Evolutionary conservation across 257 asterid genomes (phyloP).

Genomic region (Solanum pinnatisectum): DNA sequence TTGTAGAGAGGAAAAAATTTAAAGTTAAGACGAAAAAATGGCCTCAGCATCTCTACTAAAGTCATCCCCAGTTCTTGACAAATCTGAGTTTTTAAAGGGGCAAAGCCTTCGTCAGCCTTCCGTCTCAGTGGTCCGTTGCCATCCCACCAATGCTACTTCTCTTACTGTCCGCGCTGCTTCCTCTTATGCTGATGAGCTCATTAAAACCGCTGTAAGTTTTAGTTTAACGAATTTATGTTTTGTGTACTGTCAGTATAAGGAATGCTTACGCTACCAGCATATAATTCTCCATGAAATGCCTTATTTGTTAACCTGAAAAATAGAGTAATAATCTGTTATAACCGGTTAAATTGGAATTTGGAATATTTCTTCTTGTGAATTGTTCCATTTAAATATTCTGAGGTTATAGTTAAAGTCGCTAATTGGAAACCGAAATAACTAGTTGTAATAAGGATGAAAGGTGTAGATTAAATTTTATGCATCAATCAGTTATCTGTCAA

Average conservation of each 20-base stretch:
- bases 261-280: background rate
- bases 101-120: slow-evolving; percentile 57
- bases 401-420: background rate
- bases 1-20: background rate
- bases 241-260: background rate
- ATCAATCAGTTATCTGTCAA: background rate
- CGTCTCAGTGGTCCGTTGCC: slow-evolving; percentile 37
- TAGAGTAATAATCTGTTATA: background rate
- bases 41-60: slow-evolving; percentile 88
- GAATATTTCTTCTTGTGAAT: background rate
- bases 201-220: slow-evolving; percentile 70
- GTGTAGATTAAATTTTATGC: background rate
- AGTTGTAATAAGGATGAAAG: background rate
- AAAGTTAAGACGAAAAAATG: slow-evolving; percentile 26
- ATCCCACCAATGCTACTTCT: slow-evolving; percentile 28
- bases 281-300: background rate
- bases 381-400: background rate
- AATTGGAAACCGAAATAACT: background rate
- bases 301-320: background rate
- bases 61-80: slow-evolving; percentile 64
- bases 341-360: background rate
- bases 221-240: too few relatives aligned
- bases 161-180: slow-evolving; percentile 55
- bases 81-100: slow-evolving; percentile 72
- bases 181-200: slow-evolving; percentile 82